Percentiles rank a stretch among this genome's conserved stretches.
phyloP scores from a whole-genome alignment of 2,329 filamentous ascomycete genomes.

The Beauveria pseudobassiana region DNA sequence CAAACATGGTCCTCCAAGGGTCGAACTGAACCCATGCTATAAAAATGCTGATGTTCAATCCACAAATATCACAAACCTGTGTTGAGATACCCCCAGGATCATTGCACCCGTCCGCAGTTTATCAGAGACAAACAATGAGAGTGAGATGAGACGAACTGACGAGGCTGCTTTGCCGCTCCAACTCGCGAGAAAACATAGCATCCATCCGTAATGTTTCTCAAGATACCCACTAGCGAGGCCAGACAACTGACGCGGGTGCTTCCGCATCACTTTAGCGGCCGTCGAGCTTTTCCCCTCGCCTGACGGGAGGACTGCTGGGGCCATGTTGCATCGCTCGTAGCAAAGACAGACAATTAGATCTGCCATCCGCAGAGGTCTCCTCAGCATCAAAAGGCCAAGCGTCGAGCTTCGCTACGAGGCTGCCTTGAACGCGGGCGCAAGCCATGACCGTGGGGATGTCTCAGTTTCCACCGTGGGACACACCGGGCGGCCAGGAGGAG shows the following conservation, averaged over 20 bases:
- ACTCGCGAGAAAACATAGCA: slow-evolving; percentile 2
- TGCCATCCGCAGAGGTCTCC: background rate
- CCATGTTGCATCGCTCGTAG: background rate
- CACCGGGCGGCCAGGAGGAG: background rate
- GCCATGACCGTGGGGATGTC: slow-evolving; percentile 9
- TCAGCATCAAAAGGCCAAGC: background rate
- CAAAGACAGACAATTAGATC: background rate
- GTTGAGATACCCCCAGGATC: background rate
- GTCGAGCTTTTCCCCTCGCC: background rate
- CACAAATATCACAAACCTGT: background rate
- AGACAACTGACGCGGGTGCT: slow-evolving; percentile 10
- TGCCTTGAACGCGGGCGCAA: background rate
- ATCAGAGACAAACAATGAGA: background rate
- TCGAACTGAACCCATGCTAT: background rate
- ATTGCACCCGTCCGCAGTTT: background rate
- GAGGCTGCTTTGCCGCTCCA: background rate
- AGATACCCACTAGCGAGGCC: background rate
- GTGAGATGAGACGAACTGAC: background rate
- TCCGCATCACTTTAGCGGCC: slow-evolving; percentile 3
- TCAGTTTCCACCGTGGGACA: slow-evolving; percentile 5
- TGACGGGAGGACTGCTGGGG: background rate
- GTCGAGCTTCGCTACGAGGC: background rate
- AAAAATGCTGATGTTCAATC: background rate
- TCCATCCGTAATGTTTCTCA: background rate
- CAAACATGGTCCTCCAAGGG: background rate